Base-by-base conservation (phyloP, 805 yeast genomes). In the Wickerhamomyces kurtzmanii region DNA sequence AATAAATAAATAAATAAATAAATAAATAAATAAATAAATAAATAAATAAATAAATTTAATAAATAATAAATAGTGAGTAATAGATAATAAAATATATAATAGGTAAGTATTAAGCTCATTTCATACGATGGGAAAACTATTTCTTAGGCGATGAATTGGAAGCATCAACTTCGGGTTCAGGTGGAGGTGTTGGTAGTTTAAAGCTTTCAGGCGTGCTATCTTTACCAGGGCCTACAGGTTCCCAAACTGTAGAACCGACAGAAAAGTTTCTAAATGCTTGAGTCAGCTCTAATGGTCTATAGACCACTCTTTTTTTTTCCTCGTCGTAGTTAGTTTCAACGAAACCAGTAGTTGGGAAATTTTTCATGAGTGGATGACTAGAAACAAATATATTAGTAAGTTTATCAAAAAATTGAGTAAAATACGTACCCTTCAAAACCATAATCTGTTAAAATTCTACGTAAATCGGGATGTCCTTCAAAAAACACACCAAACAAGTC, bases 381-480 rank as follows among this genome's bases (percentile, higher is more conserved):
- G n/a, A n/a, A n/a, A n/a, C n/a, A n/a, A n/a, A n/a, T n/a, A n/a
- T n/a, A n/a, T n/a, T n/a, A n/a, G n/a, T n/a, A n/a, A n/a, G n/a
- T n/a, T n/a, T n/a, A n/a, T n/a, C n/a, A n/a, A n/a, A n/a, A n/a
- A n/a, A n/a, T n/a, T n/a, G n/a, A n/a, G n/a, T n/a, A n/a, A n/a
- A n/a, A n/a, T n/a, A n/a, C n/a, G n/a, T n/a, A n/a, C n/a, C n/a
- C 94, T 57, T 82, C 93, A 45, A 84, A 83, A 14, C 94, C 94
- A 55, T 83, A 83, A 57, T 83, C 94, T 31, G 94, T 83, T 75
- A 83, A 70, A 54, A 83, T 82, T 59, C 94, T 69, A 60, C 94
- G 75, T 49, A 83, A 65, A 55, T 83, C 94, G 5, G 94, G 94
- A 55, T 84, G 94, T 34, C 79, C 83, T 56, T 80, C 89, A 48